These are phyloP conservation scores for Sanghuangporus weigelae DNA, from an alignment of 1,284 basidiomycete genomes.

Conservation along the genomic window DNA sequence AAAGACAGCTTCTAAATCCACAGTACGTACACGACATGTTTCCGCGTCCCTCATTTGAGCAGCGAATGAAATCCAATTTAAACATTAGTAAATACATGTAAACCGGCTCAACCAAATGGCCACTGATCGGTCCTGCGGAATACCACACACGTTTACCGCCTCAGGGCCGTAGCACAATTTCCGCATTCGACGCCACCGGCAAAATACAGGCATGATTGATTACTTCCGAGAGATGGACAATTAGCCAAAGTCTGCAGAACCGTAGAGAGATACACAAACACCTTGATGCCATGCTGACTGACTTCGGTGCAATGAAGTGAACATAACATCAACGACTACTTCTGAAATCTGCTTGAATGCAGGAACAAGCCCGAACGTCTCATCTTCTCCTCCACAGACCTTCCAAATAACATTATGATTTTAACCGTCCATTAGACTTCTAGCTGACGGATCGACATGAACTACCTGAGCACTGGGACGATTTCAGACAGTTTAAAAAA, in stretches of 20 bases:
- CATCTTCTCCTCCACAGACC: conserved; percentile 42
- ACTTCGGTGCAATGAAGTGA: conserved; percentile 37
- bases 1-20: neutral
- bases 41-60: conserved; percentile 41
- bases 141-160: conserved; percentile 36
- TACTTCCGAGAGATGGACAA: conserved; percentile 30
- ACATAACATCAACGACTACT: conserved; percentile 37
- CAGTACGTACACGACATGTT: no score
- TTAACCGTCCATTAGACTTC: no score
- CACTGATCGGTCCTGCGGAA: conserved; percentile 22
- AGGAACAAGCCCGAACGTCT: conserved; percentile 41
- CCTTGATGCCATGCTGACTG: conserved; percentile 34
- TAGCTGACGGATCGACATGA: no score
- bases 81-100: no score
- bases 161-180: conserved; percentile 30
- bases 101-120: conserved; percentile 29
- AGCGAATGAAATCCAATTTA: conserved; percentile 50
- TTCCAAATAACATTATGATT: no score
- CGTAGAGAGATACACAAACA: conserved; percentile 45
- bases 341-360: conserved; percentile 41
- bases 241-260: conserved; percentile 28
- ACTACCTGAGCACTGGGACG: no score
- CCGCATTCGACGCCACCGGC: neutral
- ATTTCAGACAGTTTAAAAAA: no score
- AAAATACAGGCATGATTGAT: conserved; percentile 12